Conservation (phyloP, 2,329 filamentous ascomycete species). For the Claviceps citrina region DNA sequence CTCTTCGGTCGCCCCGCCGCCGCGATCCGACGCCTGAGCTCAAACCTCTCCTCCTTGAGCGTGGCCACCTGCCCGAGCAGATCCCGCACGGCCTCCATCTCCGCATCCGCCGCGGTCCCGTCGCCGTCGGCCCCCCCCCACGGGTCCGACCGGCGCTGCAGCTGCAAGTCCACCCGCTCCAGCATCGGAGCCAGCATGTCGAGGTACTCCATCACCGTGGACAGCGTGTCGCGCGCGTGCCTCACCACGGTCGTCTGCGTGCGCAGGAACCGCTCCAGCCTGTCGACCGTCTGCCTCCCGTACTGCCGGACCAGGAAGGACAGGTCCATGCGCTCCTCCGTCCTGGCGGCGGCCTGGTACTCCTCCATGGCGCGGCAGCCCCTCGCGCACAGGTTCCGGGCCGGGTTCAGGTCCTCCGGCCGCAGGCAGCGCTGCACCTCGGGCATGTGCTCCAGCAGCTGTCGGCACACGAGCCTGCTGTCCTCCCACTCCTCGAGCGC, state of each 20-base stretch:
- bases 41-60: not conserved
- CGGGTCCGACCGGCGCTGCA: not conserved
- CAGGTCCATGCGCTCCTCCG: not conserved
- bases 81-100: not conserved
- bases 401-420: not conserved
- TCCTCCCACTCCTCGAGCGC: not conserved
- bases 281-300: not conserved
- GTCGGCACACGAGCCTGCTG: not conserved
- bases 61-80: not conserved
- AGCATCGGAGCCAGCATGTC: not conserved
- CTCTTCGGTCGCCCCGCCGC: not conserved
- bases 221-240: not conserved
- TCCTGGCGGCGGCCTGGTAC: not conserved
- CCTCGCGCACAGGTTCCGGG: not conserved
- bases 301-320: not conserved
- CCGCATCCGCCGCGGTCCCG: not conserved
- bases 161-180: too few species aligned
- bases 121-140: not conserved
- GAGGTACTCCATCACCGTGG: not conserved
- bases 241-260: not conserved
- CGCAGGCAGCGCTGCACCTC: not conserved
- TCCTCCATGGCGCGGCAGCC: not conserved
- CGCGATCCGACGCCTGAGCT: not conserved
- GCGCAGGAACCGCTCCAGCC: not conserved
- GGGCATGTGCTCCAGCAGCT: not conserved